Base-by-base conservation (phyloP, 345 rosid species). In the Linum lewisii region DNA sequence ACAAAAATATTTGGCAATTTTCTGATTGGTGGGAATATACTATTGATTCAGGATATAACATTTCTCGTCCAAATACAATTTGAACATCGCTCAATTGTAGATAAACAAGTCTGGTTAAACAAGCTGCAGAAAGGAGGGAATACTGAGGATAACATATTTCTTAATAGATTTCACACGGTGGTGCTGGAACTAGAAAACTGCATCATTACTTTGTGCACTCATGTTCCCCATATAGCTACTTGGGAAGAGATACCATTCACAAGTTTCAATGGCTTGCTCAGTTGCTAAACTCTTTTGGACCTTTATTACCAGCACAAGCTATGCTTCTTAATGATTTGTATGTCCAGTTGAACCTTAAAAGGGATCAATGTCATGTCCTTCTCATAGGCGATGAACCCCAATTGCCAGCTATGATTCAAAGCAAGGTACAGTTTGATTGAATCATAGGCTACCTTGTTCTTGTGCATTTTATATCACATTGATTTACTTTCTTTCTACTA, bases 361-460 rank as follows among this genome's bases (percentile, higher is more conserved):
- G 45, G 9, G 9, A 8, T 38, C 45, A 15, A 13, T 38, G 45
- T 38, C 78, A 71, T 15, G 77, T 78, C 0, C 24, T 82, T 69
- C 73, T 82, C 1, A 59, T 82, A 2, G 86, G 45, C 6, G 45
- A 38, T 10, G 45, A 38, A 15, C 9, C 11, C 45, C 45, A 38
- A 38, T 15, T 38, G 16, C 45, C 45, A 10, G 13, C 45, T 38
- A 38, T 38, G 45, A 13, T 38, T 38, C 45, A 38, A 38, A 38
- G 45, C 45, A 38, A 38, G 45, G 45, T 38, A 38, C 16, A 15
- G 2, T 14, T 38, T 38, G 45, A 15, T 9, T 38, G 14, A 15
- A n/a, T n/a, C n/a, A n/a, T n/a, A n/a, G n/a, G n/a, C n/a, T n/a
- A n/a, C n/a, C n/a, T n/a, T n/a, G n/a, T n/a, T n/a, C n/a, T 38